Evolutionary conservation across 1,139 yeast species (phyloP), one percentile per base, ranked within the genome.

Genomic region (Suhomyces bolitotheri): DNA sequence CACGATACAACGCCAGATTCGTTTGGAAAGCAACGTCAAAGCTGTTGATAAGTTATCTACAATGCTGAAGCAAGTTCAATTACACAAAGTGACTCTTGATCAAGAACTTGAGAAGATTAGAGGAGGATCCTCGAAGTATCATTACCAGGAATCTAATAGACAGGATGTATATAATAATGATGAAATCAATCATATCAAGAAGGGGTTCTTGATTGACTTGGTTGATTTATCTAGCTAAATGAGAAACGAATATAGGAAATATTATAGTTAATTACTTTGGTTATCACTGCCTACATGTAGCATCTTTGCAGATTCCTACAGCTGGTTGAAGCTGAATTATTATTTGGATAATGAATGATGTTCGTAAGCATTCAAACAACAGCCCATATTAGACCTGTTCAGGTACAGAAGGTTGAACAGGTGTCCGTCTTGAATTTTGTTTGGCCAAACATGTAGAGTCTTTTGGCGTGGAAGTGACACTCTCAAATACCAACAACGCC

Each of bases 401-500:
- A n/a, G n/a, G n/a, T n/a, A n/a, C n/a, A n/a, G n/a, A n/a, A n/a
- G n/a, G n/a, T n/a, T n/a, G n/a, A n/a, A n/a, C n/a, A n/a, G n/a
- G n/a, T n/a, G n/a, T n/a, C n/a, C n/a, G n/a, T n/a, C n/a, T n/a
- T n/a, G n/a, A n/a, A n/a, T n/a, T n/a, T n/a, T n/a, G n/a, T n/a
- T n/a, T n/a, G n/a, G n/a, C n/a, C n/a, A n/a, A n/a, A n/a, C n/a
- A n/a, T n/a, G n/a, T n/a, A n/a, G n/a, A n/a, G n/a, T n/a, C n/a
- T n/a, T 43, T 45, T 2, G 71, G 71, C 0, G 65, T 56, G 9
- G 58, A 49, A 2, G 52, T 48, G 3, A 66, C 47, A 35, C 59
- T 47, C 40, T 72, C 77, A 52, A 56, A 72, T 1, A 64, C 45
- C 31, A 67, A 54, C 17, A 71, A 43, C 0, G 62, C 35, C 7